Percentiles rank a stretch among this genome's conserved stretches.
Evolutionary conservation across 208 protist genomes (phyloP).

Genomic region (Trypanosoma melophagium): DNA sequence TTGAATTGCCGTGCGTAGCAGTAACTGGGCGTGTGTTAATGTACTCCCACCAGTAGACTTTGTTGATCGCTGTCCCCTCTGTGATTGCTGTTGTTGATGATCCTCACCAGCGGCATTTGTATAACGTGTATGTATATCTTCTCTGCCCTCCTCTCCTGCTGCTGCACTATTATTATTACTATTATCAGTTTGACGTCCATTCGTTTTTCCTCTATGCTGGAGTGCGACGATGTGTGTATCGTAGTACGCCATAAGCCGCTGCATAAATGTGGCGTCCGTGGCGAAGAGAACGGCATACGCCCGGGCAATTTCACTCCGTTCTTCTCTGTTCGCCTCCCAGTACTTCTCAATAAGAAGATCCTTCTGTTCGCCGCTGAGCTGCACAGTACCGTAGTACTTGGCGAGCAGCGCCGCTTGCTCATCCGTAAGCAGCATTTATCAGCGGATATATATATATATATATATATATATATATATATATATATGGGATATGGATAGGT

Average conservation of each 20-base stretch:
- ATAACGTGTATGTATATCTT: not conserved
- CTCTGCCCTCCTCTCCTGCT: not conserved
- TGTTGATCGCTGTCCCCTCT: not conserved
- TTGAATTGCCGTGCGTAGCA: conserved; percentile 79
- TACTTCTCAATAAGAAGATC: conserved; percentile 65
- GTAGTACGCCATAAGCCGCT: conserved; percentile 67
- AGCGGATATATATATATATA: too few relatives aligned
- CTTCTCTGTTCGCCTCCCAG: conserved; percentile 66
- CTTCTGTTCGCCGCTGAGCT: conserved; percentile 62
- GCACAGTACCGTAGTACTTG: conserved; percentile 64
- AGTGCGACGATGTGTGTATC: conserved; percentile 29
- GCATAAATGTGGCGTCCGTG: conserved; percentile 63
- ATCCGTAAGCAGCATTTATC: conserved; percentile 62
- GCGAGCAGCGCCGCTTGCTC: conserved; percentile 60
- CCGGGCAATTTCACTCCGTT: conserved; percentile 66
- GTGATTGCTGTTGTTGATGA: not conserved
- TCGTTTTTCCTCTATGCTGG: not conserved
- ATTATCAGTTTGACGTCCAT: not conserved
- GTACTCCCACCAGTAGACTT: not conserved
- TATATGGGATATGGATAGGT: not conserved
- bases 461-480: conserved; percentile 9
- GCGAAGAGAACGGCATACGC: conserved; percentile 75
- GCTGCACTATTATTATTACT: not conserved
- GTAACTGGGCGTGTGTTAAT: conserved; percentile 63
- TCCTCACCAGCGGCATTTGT: not conserved